Evolutionary conservation across 75 land plant species (phyloP).

Genomic region (Cryptomeria japonica): DNA sequence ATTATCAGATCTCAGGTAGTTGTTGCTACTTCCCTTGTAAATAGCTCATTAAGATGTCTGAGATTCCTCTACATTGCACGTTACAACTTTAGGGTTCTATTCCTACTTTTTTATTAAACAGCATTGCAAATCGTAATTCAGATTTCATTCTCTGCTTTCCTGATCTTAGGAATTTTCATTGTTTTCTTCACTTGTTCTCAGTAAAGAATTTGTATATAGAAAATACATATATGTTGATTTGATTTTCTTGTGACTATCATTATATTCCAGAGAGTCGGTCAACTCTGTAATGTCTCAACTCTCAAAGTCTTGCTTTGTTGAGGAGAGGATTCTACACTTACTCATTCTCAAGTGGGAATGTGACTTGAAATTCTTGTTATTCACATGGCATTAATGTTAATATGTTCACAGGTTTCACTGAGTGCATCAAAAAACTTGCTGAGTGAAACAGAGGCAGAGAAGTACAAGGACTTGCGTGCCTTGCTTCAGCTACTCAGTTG

Average conservation of each 20-base stretch:
- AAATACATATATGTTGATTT: neutral
- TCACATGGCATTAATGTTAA: neutral
- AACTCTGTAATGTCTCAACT: neutral
- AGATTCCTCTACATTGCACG: neutral
- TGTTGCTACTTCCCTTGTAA: neutral
- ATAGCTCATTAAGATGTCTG: neutral
- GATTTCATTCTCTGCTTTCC: neutral
- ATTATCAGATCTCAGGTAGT: neutral
- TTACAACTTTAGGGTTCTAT: neutral
- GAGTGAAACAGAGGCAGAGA: constrained; percentile 79
- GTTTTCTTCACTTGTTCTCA: neutral
- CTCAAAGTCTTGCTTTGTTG: neutral
- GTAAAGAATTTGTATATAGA: neutral
- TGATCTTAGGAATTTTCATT: neutral
- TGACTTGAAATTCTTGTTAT: neutral
- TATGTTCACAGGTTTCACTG: constrained; percentile 44
- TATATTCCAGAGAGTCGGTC: neutral
- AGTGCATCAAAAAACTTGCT: constrained; percentile 61
- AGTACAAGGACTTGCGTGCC: constrained; percentile 95
- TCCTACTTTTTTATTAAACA: neutral
- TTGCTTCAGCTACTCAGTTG: constrained; percentile 85
- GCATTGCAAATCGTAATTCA: neutral
- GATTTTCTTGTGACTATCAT: neutral
- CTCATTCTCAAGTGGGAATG: neutral
- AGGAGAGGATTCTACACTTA: neutral